A percentile compares a stretch with the other conserved stretches of the same genome.
Conservation (phyloP, 2,329 filamentous ascomycete species). For the Ceratocystiopsis minuta region DNA sequence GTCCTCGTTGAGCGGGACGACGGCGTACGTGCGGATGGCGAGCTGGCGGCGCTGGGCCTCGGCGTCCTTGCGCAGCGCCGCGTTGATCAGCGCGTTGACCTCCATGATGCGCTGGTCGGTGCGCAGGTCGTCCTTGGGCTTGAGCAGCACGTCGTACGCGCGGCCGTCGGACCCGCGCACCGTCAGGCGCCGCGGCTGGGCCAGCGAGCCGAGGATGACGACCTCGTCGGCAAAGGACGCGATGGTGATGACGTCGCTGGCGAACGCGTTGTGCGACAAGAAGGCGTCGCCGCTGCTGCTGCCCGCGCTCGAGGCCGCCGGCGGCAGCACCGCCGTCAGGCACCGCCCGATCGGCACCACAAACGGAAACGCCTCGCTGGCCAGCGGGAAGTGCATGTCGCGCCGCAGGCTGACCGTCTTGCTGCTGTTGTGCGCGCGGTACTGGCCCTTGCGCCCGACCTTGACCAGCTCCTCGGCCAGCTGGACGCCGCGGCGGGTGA, state of each 20-base stretch:
- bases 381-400: constrained; percentile 71
- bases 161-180: constrained; percentile 80
- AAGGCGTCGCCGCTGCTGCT: constrained; percentile 23
- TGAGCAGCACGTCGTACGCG: constrained; percentile 79
- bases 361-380: constrained; percentile 61
- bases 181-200: constrained; percentile 78
- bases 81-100: constrained; percentile 96
- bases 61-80: constrained; percentile 77
- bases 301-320: neutral
- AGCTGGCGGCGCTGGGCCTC: constrained; percentile 79
- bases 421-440: constrained; percentile 55
- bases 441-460: constrained; percentile 48
- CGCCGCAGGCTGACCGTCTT: constrained; percentile 55
- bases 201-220: constrained; percentile 73
- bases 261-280: constrained; percentile 70
- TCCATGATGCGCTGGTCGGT: constrained; percentile 98
- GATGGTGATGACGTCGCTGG: constrained; percentile 71
- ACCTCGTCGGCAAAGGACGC: constrained; percentile 70
- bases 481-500: constrained; percentile 24
- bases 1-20: constrained; percentile 92
- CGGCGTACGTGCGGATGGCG: constrained; percentile 93
- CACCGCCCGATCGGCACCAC: constrained; percentile 81
- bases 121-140: constrained; percentile 92
- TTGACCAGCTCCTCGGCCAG: constrained; percentile 32
- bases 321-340: constrained; percentile 63